A percentile compares a stretch with the other conserved stretches of the same genome.
Evolutionary conservation across 1,284 basidiomycete genomes (phyloP).

Genomic region (Wolfiporia cocos): DNA sequence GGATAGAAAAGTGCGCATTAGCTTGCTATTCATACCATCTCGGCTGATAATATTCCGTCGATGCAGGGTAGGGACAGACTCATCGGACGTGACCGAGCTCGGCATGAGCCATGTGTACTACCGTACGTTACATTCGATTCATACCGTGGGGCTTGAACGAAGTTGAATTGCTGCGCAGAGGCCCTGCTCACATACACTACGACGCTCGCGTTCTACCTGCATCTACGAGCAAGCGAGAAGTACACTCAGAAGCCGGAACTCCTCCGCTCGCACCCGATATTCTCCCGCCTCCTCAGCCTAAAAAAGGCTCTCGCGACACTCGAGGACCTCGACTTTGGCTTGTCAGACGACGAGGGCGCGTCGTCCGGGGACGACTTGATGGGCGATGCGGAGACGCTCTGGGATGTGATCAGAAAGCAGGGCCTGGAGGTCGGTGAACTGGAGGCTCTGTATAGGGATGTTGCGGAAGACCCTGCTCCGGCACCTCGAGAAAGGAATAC

Average conservation of each 20-base stretch:
- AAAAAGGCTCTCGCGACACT: slow-evolving; percentile 82
- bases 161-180: slow-evolving; percentile 41
- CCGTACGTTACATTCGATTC: slow-evolving; percentile 41
- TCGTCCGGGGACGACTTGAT: slow-evolving; percentile 22
- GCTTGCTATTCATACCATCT: too few species aligned
- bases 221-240: slow-evolving; percentile 70
- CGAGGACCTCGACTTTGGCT: slow-evolving; percentile 74
- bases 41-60: too few species aligned
- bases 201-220: slow-evolving; percentile 89
- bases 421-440: slow-evolving; percentile 49
- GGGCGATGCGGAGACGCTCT: slow-evolving; percentile 17
- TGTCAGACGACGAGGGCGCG: slow-evolving; percentile 42
- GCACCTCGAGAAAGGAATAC: too few species aligned
- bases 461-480: slow-evolving; percentile 18
- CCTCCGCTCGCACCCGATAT: slow-evolving; percentile 73
- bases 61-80: too few species aligned
- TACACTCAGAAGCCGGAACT: slow-evolving; percentile 57
- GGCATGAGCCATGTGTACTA: slow-evolving; percentile 74
- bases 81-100: too few species aligned
- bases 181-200: slow-evolving; percentile 87
- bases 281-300: slow-evolving; percentile 78
- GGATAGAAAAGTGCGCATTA: slow-evolving; percentile 48
- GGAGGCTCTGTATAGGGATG: slow-evolving; percentile 48
- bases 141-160: neutral
- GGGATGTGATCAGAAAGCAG: slow-evolving; percentile 15